Percentiles rank a stretch among this genome's conserved stretches.
These are phyloP conservation scores for Hysterangium stoloniferum DNA, from an alignment of 768 basidiomycete species.

Conservation along the genomic window DNA sequence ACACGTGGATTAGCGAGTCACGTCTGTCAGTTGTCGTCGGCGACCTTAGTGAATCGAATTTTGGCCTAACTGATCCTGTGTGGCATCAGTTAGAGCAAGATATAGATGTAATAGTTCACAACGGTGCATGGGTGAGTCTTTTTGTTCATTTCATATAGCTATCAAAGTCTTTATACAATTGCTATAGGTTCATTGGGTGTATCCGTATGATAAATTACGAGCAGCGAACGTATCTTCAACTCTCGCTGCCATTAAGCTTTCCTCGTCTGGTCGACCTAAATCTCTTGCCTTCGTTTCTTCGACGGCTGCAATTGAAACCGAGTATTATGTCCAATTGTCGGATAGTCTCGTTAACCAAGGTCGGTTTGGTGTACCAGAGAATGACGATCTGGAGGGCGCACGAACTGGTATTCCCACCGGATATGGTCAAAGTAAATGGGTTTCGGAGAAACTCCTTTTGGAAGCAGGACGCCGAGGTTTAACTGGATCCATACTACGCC, in stretches of 20 bases:
- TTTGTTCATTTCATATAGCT: background rate
- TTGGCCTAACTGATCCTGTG: slow-evolving; percentile 55
- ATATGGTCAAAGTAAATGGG: slow-evolving; percentile 98
- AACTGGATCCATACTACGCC: slow-evolving; percentile 78
- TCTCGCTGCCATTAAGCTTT: slow-evolving; percentile 73
- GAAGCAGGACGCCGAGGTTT: slow-evolving; percentile 87
- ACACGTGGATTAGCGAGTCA: slow-evolving; percentile 62
- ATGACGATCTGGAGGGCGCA: slow-evolving; percentile 84
- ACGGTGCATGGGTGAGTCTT: slow-evolving; percentile 85
- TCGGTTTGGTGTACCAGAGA: slow-evolving; percentile 65
- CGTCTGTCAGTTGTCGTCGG: slow-evolving; percentile 76
- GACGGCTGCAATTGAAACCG: slow-evolving; percentile 90
- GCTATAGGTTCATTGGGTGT: slow-evolving; percentile 93
- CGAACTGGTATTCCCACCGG: slow-evolving; percentile 71
- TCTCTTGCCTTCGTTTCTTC: slow-evolving; percentile 86
- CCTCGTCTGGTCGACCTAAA: slow-evolving; percentile 68
- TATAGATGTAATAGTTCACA: slow-evolving; percentile 83
- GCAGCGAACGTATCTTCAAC: slow-evolving; percentile 91
- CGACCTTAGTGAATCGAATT: slow-evolving; percentile 67
- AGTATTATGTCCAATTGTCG: slow-evolving; percentile 82
- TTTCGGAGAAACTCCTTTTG: slow-evolving; percentile 88
- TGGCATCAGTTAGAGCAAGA: slow-evolving; percentile 68
- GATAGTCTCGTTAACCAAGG: slow-evolving; percentile 45
- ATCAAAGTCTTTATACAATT: slow-evolving; percentile 1
- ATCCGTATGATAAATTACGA: slow-evolving; percentile 90